These are phyloP conservation scores for Filobasidium floriforme DNA, from an alignment of 768 basidiomycete genomes.

Conservation along the genomic window DNA sequence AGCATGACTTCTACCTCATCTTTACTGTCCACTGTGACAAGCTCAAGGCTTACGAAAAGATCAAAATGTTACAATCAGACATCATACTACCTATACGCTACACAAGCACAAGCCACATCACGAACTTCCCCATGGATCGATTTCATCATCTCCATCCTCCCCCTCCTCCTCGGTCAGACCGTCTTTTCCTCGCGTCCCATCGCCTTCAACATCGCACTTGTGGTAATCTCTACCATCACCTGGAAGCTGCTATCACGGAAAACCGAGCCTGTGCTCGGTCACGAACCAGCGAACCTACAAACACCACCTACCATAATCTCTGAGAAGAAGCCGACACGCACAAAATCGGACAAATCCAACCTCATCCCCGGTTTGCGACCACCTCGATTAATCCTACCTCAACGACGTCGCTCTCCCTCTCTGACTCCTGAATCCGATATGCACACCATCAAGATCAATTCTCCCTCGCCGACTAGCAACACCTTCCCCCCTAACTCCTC, in stretches of 20 bases:
- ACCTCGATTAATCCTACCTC: not conserved
- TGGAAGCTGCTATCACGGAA: not conserved
- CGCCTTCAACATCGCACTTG: constrained; percentile 52
- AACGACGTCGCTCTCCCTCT: not conserved
- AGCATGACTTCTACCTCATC: not conserved
- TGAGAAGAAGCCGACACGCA: not conserved
- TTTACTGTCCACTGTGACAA: no score
- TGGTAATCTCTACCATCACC: constrained; percentile 27
- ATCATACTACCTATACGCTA: constrained; percentile 61
- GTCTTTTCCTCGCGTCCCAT: constrained; percentile 58
- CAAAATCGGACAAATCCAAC: not conserved
- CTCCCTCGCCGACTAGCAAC: constrained; percentile 28
- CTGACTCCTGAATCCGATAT: not conserved
- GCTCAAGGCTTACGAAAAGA: no score
- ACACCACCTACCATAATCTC: not conserved
- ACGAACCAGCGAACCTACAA: not conserved
- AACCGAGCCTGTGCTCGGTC: not conserved
- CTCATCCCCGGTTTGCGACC: not conserved
- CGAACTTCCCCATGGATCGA: constrained; percentile 46
- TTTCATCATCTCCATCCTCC: constrained; percentile 62
- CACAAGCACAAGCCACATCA: not conserved
- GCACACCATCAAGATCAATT: not conserved
- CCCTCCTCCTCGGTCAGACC: constrained; percentile 76
- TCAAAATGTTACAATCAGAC: constrained; percentile 49
- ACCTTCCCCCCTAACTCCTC: constrained; percentile 16